Evolutionary conservation across 2,329 filamentous ascomycete genomes (phyloP), one percentile per base, ranked within the genome.

Genomic region (Sporothrix brunneoviolacea): DNA sequence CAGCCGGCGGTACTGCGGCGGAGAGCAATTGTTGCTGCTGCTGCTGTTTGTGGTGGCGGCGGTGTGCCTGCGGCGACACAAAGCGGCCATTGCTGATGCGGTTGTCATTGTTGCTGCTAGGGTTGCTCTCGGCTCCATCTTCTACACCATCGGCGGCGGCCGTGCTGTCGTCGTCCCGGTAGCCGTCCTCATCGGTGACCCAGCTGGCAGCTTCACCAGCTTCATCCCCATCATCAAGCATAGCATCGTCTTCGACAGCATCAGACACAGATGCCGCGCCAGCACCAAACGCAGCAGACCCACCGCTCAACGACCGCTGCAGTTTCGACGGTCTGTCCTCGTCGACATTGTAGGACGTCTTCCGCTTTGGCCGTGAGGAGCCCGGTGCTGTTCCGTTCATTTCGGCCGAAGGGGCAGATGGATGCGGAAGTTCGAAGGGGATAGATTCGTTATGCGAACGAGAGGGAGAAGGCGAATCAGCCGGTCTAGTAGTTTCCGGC

Each of bases 291-390:
- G 27, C 48, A 5, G 28, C 27, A 24, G 32, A 13, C n/a, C 36
- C 52, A 35, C 54, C 52, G 49, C 57, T 62, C 19, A 59, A 30
- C 5, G 59, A 51, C 16, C 58, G 60, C 28, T 54, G 58, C 38
- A 59, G 49, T 50, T 62, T 62, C 8, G 59, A 42, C 9, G 60
- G 60, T 6, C 61, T 58, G 43, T 51, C 53, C 27, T 54, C 55
- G 48, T 54, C 50, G 22, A 45, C 49, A 4, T 44, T 39, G 27
- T 55, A 52, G 13, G 59, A 56, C 19, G 59, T 54, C 53, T 62
- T 61, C 36, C 61, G 60, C 58, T 63, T 63, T 18, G 52, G 50
- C 38, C 59, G 56, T 22, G 56, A 48, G 3, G 58, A 56, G 2
- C 33, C 28, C 3, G 37, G 19, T 15, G 50, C 35, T 22, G 56